Evolutionary conservation across 1,139 yeast genomes (phyloP), one percentile per base, ranked within the genome.

Genomic region (Yamadazyma oceani): DNA sequence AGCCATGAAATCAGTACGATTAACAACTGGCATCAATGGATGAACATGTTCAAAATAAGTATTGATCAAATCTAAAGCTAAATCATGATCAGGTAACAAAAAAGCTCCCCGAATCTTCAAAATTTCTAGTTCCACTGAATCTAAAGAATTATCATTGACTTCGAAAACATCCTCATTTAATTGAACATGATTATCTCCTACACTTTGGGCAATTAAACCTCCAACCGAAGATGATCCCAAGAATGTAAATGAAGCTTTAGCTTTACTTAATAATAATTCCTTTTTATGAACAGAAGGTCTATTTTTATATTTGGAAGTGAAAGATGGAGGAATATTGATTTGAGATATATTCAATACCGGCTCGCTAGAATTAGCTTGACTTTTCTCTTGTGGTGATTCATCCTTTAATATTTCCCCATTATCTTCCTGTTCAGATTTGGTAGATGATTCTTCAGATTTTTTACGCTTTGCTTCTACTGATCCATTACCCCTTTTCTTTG

Each of bases 91-190:
- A 0, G 95, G 95, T 29, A 85, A 58, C 33, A 76, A 61, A 51
- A 85, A 85, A 4, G 92, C 88, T 2, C 94, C 94, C 43, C 85
- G 66, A 40, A 81, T 55, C 51, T 81, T 77, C 46, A 85, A 66
- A 38, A 83, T 75, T 53, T 82, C 85, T 51, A 82, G 69, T 48
- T 85, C 92, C 19, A 78, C 84, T 5, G 81, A 74, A 54, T 82
- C 88, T 39, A 82, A 54, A 13, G 68, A 62, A 34, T 55, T 62
- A 33, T 72, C 70, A 15, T 46, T 51, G 4, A 55, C 44, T 26
- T 68, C 74, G 46, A 65, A 68, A 14, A 69, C 54, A 44, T 70
- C 76, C 28, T 66, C 70, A 9, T 70, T 62, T 37, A 71, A 54
- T 42, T 62, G 66, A 26, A 69, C 56, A 44, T 72, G 77, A 51